Base-by-base conservation (phyloP, 163 green algal species). In the Chlamydomonas reinhardtii region DNA sequence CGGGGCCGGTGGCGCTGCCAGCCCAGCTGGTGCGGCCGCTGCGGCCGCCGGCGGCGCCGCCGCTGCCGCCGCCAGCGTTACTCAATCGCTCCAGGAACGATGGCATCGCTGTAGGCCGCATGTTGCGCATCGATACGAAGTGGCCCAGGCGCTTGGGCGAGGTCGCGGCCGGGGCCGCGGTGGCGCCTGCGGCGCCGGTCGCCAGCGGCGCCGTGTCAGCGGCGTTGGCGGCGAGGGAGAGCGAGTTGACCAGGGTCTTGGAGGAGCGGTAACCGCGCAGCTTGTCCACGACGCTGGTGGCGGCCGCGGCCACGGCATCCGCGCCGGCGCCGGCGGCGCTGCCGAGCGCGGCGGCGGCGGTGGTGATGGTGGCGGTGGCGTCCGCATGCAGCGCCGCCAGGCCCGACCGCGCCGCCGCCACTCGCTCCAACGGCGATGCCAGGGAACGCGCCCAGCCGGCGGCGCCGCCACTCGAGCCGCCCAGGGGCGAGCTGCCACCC, bases 51-150 rank as follows among this genome's bases (percentile, higher is more conserved):
- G 31, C 66, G 69, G 25, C 24, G 70, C 35, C 24, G 35, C 32
- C 29, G 22, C 19, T 19, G 70, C 20, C 5, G 35, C 70, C 22
- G 35, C 35, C 24, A 20, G 16, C n/a, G 8, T 24, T 27, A 29
- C 39, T 39, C 32, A 85, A 69, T 6, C 79, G 79, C 4, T 85
- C 79, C 52, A 85, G 79, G 52, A 85, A 85, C 34, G 79, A 77
- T 17, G 24, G 17, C 31, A 25, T 25, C 0, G 56, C 69, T 4
- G 52, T 34, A 0, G 20, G 14, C 2, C 2, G 48, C 5, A 77
- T 34, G 52, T 3, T 64, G 8, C 69, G 48, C 79, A 77, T 48
- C 9, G 79, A 85, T 14, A 27, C 64, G 25, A 62, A 74, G 35
- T 25, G 16, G 17, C 76, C 76, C 22, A 73, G 76, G 19, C 52